Conservation (phyloP, 805 yeast species). For the Candida boleticola region DNA sequence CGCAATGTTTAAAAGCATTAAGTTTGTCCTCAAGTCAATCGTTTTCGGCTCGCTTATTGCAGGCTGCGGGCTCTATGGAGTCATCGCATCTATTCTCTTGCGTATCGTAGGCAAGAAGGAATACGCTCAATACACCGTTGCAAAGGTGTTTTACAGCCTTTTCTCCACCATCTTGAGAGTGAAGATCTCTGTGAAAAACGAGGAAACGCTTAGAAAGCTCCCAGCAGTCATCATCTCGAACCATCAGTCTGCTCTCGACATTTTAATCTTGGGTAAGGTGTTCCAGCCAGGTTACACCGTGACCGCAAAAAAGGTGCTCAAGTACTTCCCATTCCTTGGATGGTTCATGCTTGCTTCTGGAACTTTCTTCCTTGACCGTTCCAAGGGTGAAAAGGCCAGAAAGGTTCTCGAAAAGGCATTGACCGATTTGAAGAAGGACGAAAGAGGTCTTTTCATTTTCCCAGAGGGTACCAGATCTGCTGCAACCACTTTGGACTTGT, state of each 20-base stretch:
- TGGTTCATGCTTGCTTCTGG: constrained; percentile 96
- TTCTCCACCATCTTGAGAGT: constrained; percentile 67
- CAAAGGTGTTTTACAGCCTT: constrained; percentile 69
- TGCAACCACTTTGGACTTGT: constrained; percentile 59
- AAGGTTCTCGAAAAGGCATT: constrained; percentile 72
- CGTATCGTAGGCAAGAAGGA: constrained; percentile 71
- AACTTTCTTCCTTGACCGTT: constrained; percentile 86
- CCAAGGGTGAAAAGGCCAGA: constrained; percentile 71
- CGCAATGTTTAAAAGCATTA: constrained; percentile 18
- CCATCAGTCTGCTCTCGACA: constrained; percentile 89
- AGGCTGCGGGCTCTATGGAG: constrained; percentile 72
- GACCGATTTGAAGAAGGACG: constrained; percentile 52
- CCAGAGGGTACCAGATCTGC: constrained; percentile 98
- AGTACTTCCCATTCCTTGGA: constrained; percentile 86
- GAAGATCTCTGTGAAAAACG: constrained; percentile 66
- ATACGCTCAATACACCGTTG: constrained; percentile 86
- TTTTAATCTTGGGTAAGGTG: constrained; percentile 72
- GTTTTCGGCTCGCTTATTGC: constrained; percentile 53
- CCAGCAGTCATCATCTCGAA: constrained; percentile 85
- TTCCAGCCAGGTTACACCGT: constrained; percentile 90
- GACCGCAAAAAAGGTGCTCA: constrained; percentile 84
- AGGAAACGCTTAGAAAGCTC: constrained; percentile 50
- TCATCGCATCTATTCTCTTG: constrained; percentile 66
- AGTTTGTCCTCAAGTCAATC: constrained; percentile 55
- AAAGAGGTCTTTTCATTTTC: constrained; percentile 82